These are phyloP conservation scores for Pseudocercospora fijiensis DNA, from an alignment of 2,329 filamentous ascomycete species.

Conservation along the genomic window DNA sequence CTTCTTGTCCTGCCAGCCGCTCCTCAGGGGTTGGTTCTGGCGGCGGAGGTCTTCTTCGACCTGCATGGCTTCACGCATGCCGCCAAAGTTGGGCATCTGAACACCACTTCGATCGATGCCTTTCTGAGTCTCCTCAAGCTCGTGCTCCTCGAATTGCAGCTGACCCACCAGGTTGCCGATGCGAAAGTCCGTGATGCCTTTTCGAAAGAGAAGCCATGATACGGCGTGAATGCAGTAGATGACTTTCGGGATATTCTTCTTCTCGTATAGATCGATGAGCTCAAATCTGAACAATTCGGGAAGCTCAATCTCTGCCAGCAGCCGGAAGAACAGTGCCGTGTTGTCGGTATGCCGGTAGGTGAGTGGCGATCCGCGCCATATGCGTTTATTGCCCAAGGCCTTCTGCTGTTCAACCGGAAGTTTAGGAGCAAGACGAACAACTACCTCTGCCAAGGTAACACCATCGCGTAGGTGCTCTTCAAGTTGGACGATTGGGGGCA, in stretches of 20 bases:
- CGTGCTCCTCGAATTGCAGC: constrained; percentile 95
- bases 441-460: constrained; percentile 89
- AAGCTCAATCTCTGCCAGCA: constrained; percentile 84
- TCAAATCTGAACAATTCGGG: constrained; percentile 97
- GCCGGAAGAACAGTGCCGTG: constrained; percentile 92
- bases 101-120: constrained; percentile 92
- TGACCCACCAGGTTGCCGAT: constrained; percentile 97
- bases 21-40: constrained; percentile 86
- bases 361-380: constrained; percentile 80
- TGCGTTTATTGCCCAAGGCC: constrained; percentile 52
- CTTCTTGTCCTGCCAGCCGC: constrained; percentile 73
- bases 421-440: constrained; percentile 80
- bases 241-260: constrained; percentile 99
- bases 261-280: constrained; percentile 95
- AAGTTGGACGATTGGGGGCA: constrained; percentile 88
- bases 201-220: constrained; percentile 94
- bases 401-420: constrained; percentile 53
- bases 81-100: constrained; percentile 96
- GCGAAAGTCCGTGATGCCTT: constrained; percentile 90
- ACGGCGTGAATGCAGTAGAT: constrained; percentile 98
- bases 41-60: constrained; percentile 74
- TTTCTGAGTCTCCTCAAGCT: constrained; percentile 94
- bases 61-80: constrained; percentile 94
- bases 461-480: constrained; percentile 91
- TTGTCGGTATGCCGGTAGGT: constrained; percentile 98